Percentiles rank a stretch among this genome's conserved stretches.
Conservation (phyloP, 441 rosid species). For the Populus hybrid region DNA sequence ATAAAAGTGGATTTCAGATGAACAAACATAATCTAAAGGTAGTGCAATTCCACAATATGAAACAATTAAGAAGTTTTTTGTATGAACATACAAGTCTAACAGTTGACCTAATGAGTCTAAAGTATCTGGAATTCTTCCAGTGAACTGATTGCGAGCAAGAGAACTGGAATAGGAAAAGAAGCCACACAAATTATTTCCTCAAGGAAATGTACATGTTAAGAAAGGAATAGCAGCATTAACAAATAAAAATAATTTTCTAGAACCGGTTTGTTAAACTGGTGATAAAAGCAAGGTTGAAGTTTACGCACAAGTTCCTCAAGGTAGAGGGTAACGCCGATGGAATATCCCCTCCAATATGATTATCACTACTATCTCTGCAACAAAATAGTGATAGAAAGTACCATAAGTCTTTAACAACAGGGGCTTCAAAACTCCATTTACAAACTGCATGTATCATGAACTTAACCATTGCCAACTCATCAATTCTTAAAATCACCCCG, state of each 20-base stretch:
- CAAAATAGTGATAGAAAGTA: conserved; percentile 14
- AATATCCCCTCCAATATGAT: conserved; percentile 74
- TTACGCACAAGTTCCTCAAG: conserved; percentile 58
- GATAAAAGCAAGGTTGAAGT: conserved; percentile 2
- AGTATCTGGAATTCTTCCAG: conserved; percentile 55
- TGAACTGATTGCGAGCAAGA: conserved; percentile 57
- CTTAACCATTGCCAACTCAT: neutral
- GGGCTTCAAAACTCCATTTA: neutral
- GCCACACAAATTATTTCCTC: neutral
- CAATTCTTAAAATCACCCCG: conserved; percentile 1
- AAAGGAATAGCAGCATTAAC: neutral
- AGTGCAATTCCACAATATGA: conserved; percentile 6
- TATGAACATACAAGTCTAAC: conserved; percentile 43
- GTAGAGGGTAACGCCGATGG: conserved; percentile 70
- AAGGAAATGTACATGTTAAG: neutral
- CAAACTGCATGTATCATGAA: neutral
- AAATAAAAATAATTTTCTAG: neutral
- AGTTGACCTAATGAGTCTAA: conserved; percentile 41
- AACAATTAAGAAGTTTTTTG: neutral
- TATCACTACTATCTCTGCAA: conserved; percentile 81
- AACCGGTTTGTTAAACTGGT: conserved; percentile 3
- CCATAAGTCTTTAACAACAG: conserved; percentile 4
- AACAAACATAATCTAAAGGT: neutral
- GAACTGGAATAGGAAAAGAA: conserved; percentile 37
- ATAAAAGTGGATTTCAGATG: conserved; percentile 9